Conservation (phyloP, 2,329 filamentous ascomycete species). For the Diaporthe sp. region DNA sequence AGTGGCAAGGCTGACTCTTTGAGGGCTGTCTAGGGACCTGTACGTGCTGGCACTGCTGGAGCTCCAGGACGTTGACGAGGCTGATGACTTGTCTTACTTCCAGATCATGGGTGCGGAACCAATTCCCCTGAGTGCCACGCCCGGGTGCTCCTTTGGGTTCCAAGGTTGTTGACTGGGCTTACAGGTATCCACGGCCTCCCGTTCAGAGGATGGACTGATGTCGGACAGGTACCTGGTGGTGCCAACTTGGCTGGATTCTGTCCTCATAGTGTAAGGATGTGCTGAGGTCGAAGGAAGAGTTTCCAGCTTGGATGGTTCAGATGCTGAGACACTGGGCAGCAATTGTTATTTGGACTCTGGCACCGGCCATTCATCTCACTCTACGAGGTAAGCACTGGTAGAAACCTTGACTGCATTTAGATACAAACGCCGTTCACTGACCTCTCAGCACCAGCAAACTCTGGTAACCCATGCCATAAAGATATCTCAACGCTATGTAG, state of each 20-base stretch:
- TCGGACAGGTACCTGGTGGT: slow-evolving; percentile 52
- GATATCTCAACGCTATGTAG: slow-evolving; percentile 61
- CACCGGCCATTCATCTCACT: slow-evolving; percentile 69
- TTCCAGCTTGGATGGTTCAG: background rate
- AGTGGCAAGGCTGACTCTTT: slow-evolving; percentile 18
- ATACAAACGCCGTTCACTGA: slow-evolving; percentile 35
- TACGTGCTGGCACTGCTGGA: slow-evolving; percentile 62
- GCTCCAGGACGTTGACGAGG: slow-evolving; percentile 57
- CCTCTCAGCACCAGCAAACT: slow-evolving; percentile 58
- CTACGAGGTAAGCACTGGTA: slow-evolving; percentile 61
- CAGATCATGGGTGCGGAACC: slow-evolving; percentile 59
- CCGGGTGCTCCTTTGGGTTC: background rate
- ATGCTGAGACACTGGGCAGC: slow-evolving; percentile 50
- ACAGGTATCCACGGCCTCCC: slow-evolving; percentile 53
- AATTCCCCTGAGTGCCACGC: background rate
- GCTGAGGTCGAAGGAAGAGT: background rate
- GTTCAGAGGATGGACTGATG: slow-evolving; percentile 54
- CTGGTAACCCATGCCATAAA: slow-evolving; percentile 61
- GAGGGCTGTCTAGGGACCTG: slow-evolving; percentile 57
- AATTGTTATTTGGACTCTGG: slow-evolving; percentile 67
- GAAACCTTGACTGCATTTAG: too few species aligned
- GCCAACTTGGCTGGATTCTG: slow-evolving; percentile 55
- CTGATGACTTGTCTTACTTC: slow-evolving; percentile 64
- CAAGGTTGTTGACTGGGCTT: slow-evolving; percentile 36
- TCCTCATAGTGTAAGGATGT: slow-evolving; percentile 61